Conservation (phyloP, 2,329 filamentous ascomycete species). For the Pseudogymnoascus sp. region DNA sequence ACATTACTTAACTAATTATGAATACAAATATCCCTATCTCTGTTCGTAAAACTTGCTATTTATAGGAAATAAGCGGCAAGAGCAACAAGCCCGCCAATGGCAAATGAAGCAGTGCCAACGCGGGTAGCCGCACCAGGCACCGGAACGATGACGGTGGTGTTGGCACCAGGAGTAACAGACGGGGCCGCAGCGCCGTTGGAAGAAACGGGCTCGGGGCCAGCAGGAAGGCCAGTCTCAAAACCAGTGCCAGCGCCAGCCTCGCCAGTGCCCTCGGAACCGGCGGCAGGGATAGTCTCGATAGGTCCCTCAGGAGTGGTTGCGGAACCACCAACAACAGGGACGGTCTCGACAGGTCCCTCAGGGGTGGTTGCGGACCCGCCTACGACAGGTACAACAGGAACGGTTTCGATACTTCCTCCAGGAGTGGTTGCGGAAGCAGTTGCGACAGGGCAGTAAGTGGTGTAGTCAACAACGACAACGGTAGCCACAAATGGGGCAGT, state of each 20-base stretch:
- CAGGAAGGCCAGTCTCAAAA: not conserved
- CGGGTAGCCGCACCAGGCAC: not conserved
- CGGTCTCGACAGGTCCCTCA: not conserved
- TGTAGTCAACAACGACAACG: not conserved
- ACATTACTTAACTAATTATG: too few species aligned
- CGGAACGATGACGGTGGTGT: not conserved
- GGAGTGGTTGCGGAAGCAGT: not conserved
- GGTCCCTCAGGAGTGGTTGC: not conserved
- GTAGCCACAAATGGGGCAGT: constrained; percentile 19
- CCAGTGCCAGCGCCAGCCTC: not conserved
- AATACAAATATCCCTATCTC: not conserved
- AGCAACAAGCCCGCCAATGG: not conserved
- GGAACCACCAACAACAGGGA: not conserved
- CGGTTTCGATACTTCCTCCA: constrained; percentile 2
- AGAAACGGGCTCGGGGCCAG: not conserved
- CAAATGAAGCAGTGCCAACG: not conserved
- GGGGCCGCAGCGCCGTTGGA: not conserved
- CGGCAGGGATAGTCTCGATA: not conserved
- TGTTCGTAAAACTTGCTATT: not conserved
- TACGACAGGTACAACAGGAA: constrained; percentile 11
- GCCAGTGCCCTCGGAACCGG: not conserved
- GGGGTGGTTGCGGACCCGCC: constrained; percentile 11
- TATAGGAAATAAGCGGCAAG: not conserved
- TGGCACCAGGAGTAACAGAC: not conserved
- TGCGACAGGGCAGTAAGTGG: constrained; percentile 2